Evolutionary conservation across 768 basidiomycete species (phyloP), one percentile per base, ranked within the genome.

Genomic region (Dendrothele bispora): DNA sequence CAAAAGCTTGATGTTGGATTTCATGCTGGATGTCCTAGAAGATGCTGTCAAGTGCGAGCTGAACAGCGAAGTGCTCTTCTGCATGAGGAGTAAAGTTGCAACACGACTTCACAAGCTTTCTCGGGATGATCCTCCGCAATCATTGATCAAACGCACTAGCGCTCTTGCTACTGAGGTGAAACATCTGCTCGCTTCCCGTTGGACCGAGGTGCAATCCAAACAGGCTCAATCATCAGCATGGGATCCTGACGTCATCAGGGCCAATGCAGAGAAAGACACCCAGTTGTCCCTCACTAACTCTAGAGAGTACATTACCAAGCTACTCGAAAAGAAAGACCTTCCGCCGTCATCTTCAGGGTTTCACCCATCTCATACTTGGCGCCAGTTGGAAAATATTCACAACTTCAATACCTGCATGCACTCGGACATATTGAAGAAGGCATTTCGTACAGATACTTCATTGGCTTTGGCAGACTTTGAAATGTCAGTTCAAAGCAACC

Each of bases 1-100:
- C 61, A 82, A 82, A 44, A 10, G 27, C 2, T 82, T 82, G 57
- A 71, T 79, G 55, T 30, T 72, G 2, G 78, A 66, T 39, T 78
- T 43, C 55, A 72, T 29, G 54, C 66, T 5, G 30, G 52, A n/a
- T 21, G 39, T 74, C 14, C 52, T 72, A 2, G 27, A 56, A 3
- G 22, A 55, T 3, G 63, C 61, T 4, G 41, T 60, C 0, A 37
- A 48, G 3, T 8, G 58, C 12, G 39, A 57, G 15, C 42, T 68
- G 8, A 46, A 62, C 7, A 71, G 61, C 39, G 69, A 76, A n/a
- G 34, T 71, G 5, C 59, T 78, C 20, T 66, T 66, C 17, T 55
- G 53, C 53, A 67, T 72, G 49, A 58, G 61, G 28, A 48, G 63
- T 22, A 78, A 77, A 55, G 53, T 74, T 11, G 61, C 62, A 3